Percentiles rank a stretch among this genome's conserved stretches.
Evolutionary conservation across 2,329 filamentous ascomycete species (phyloP).

Genomic region (Apiospora kogelbergensis): DNA sequence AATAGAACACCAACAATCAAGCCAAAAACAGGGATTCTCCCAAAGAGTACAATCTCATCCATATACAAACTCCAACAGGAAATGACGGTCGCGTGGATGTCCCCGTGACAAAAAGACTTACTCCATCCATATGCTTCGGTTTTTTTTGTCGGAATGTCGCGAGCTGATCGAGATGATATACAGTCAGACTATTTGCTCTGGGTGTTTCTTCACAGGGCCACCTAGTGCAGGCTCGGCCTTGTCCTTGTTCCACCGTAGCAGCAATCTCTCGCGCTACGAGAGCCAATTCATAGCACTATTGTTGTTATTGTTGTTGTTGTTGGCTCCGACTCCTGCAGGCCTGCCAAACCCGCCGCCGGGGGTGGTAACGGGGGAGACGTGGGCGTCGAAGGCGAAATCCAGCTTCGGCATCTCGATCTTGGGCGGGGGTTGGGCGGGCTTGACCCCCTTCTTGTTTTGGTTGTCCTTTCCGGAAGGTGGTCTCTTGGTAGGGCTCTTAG

Average conservation of each 20-base stretch:
- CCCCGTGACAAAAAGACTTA: constrained; percentile 4
- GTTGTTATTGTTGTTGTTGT: neutral
- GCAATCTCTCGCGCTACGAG: constrained; percentile 25
- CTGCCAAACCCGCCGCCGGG: neutral
- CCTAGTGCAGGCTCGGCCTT: constrained; percentile 2
- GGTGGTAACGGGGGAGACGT: constrained; percentile 18
- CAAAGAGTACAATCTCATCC: neutral
- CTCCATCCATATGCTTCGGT: constrained; percentile 2
- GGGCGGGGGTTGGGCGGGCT: constrained; percentile 56
- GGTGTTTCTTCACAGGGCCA: constrained; percentile 10
- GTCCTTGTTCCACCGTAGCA: constrained; percentile 16
- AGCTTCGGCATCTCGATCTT: constrained; percentile 62
- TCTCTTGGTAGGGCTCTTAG: constrained; percentile 42
- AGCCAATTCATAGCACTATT: constrained; percentile 28
- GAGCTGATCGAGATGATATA: neutral
- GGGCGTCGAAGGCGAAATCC: constrained; percentile 45
- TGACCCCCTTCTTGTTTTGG: constrained; percentile 39
- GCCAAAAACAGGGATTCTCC: neutral
- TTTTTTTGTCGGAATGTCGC: neutral
- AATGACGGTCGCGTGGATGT: neutral
- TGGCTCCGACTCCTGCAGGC: too few species aligned
- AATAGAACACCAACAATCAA: neutral
- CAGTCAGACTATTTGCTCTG: neutral
- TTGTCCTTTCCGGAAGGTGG: constrained; percentile 32
- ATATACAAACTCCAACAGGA: constrained; percentile 5